Evolutionary conservation across 164 flowering plant genomes (phyloP).

Genomic region (Vitis cinerea): DNA sequence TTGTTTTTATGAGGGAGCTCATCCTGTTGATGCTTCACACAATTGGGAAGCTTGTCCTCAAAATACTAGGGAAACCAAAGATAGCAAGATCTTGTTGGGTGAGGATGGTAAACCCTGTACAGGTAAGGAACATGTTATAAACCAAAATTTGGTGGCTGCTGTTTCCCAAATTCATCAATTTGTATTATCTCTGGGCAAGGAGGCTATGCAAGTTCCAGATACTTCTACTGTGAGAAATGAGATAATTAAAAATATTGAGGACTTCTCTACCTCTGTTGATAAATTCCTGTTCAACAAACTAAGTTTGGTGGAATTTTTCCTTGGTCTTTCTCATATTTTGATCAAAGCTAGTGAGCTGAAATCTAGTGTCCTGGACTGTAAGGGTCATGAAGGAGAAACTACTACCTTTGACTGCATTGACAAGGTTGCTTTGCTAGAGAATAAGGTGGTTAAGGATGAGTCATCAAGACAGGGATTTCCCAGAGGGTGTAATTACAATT

Average conservation of each 20-base stretch:
- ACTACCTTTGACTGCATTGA: constrained; percentile 74
- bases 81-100: constrained; percentile 24
- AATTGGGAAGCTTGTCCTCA: constrained; percentile 27
- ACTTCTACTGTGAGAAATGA: constrained; percentile 36
- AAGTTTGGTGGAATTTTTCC: constrained; percentile 54
- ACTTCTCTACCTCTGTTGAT: constrained; percentile 49
- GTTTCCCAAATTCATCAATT: constrained; percentile 70
- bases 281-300: constrained; percentile 33
- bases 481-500: constrained; percentile 46
- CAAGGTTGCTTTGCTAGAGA: constrained; percentile 79
- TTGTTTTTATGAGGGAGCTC: constrained; percentile 31
- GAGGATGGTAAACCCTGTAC: constrained; percentile 20
- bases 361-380: constrained; percentile 49
- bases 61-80: constrained; percentile 29
- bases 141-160: constrained; percentile 45
- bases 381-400: constrained; percentile 49
- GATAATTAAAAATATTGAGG: constrained; percentile 44
- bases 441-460: constrained; percentile 45
- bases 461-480: constrained; percentile 44
- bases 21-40: constrained; percentile 24
- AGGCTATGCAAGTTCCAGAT: constrained; percentile 43
- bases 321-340: constrained; percentile 67
- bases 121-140: constrained; percentile 14
- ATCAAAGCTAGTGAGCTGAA: constrained; percentile 50
- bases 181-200: constrained; percentile 65